phyloP scores from a whole-genome alignment of 2,329 filamentous ascomycete species.

The Fusarium sp. region DNA sequence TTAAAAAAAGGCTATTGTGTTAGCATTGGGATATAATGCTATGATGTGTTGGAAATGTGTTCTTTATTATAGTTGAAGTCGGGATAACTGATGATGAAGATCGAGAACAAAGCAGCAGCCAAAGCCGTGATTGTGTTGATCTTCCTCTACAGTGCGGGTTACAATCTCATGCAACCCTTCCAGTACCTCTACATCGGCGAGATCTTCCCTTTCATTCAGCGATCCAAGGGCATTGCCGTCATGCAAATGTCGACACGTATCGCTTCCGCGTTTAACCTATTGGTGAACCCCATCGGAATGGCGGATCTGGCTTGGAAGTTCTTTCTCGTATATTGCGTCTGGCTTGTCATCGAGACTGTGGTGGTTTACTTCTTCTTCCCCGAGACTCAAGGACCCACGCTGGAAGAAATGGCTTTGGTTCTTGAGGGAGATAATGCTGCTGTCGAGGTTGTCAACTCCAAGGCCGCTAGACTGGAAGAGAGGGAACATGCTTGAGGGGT shows the following conservation, averaged over 20 bases:
- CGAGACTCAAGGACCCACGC: slow-evolving; percentile 15
- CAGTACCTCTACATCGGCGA: slow-evolving; percentile 38
- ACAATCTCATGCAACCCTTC: background rate
- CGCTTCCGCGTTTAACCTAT: slow-evolving; percentile 11
- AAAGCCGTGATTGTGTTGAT: slow-evolving; percentile 49
- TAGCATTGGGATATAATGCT: no score
- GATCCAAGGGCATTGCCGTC: slow-evolving; percentile 14
- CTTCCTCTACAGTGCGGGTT: slow-evolving; percentile 48
- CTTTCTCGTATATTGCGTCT: slow-evolving; percentile 13
- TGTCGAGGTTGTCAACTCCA: background rate
- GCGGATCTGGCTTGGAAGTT: slow-evolving; percentile 16
- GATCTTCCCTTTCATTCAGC: slow-evolving; percentile 37
- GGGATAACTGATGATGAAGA: no score
- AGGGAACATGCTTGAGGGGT: background rate
- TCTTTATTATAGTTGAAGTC: no score
- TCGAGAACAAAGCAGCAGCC: slow-evolving; percentile 27
- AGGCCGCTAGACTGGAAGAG: background rate
- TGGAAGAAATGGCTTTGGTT: slow-evolving; percentile 20
- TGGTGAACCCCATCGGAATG: slow-evolving; percentile 15
- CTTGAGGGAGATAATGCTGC: slow-evolving; percentile 20
- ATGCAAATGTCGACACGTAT: slow-evolving; percentile 12
- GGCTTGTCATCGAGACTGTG: background rate
- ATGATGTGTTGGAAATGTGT: no score
- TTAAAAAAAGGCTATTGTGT: no score
- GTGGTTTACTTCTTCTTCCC: slow-evolving; percentile 16